A percentile compares a stretch with the other conserved stretches of the same genome.
These are phyloP conservation scores for Plectosphaerella plurivora DNA, from an alignment of 2,329 filamentous ascomycete species.

Conservation along the genomic window DNA sequence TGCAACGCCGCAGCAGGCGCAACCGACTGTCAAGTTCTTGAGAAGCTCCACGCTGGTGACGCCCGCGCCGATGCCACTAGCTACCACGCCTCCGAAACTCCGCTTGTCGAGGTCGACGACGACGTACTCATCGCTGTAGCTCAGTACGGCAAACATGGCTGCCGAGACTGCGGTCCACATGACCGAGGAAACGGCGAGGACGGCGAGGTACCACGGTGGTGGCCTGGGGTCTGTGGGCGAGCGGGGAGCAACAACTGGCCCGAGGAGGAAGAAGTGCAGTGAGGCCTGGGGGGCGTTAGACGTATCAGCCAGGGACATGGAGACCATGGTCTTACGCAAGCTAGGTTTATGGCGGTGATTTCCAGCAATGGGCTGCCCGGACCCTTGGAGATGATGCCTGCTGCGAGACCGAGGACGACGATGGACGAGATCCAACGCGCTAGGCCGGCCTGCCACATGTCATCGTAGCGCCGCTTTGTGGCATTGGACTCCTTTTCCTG, in stretches of 20 bases:
- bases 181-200: background rate
- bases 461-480: background rate
- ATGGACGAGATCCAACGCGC: background rate
- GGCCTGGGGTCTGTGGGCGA: background rate
- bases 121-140: background rate
- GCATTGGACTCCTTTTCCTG: no score
- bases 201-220: background rate
- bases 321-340: background rate
- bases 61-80: background rate
- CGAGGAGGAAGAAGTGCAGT: background rate
- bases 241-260: background rate
- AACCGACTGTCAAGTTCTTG: background rate
- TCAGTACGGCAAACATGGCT: background rate
- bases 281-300: background rate
- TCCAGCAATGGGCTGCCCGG: background rate
- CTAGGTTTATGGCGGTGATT: background rate
- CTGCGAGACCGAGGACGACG: background rate
- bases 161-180: background rate
- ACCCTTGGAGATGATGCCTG: background rate
- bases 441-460: background rate
- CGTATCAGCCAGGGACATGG: background rate
- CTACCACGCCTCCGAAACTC: background rate
- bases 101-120: background rate
- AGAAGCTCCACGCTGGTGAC: background rate
- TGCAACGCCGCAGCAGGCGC: background rate